Evolutionary conservation across 176 grass and related monocot species (phyloP).

Genomic region (Saccharum spontaneum): DNA sequence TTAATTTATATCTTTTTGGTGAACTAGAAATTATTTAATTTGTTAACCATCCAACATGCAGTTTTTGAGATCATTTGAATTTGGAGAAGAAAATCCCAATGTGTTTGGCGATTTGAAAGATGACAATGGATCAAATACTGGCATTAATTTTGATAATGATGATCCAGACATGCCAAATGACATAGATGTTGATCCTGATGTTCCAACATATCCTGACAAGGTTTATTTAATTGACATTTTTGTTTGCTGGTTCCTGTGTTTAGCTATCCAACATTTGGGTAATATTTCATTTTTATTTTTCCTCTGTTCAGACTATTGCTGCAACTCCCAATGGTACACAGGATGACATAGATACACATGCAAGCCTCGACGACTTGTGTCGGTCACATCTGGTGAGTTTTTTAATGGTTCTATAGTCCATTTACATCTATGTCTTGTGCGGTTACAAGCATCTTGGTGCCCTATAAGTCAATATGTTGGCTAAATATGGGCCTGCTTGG

Average conservation of each 20-base stretch:
- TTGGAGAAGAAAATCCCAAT: slow-evolving; percentile 47
- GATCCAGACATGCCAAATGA: slow-evolving; percentile 48
- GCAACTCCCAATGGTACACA: slow-evolving; percentile 37
- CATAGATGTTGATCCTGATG: slow-evolving; percentile 48
- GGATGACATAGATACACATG: slow-evolving; percentile 42
- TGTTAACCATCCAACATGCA: slow-evolving; percentile 36
- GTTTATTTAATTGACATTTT: not conserved
- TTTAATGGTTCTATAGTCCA: not conserved
- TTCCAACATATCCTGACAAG: not conserved
- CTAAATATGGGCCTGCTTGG: not conserved
- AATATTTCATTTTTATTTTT: slow-evolving; percentile 28
- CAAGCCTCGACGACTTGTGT: slow-evolving; percentile 81
- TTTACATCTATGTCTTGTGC: not conserved
- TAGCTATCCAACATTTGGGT: slow-evolving; percentile 9
- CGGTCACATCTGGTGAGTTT: slow-evolving; percentile 67
- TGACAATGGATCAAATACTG: slow-evolving; percentile 50
- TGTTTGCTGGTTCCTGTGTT: not conserved
- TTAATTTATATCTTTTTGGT: not conserved
- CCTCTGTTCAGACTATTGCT: slow-evolving; percentile 41
- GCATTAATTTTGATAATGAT: slow-evolving; percentile 28
- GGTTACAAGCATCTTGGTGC: slow-evolving; percentile 24
- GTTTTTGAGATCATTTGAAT: slow-evolving; percentile 76
- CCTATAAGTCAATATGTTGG: not conserved
- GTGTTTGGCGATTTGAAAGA: slow-evolving; percentile 46
- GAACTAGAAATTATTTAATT: slow-evolving; percentile 1